phyloP scores from a whole-genome alignment of 2,329 filamentous ascomycete genomes.

The Colletotrichum sp. region DNA sequence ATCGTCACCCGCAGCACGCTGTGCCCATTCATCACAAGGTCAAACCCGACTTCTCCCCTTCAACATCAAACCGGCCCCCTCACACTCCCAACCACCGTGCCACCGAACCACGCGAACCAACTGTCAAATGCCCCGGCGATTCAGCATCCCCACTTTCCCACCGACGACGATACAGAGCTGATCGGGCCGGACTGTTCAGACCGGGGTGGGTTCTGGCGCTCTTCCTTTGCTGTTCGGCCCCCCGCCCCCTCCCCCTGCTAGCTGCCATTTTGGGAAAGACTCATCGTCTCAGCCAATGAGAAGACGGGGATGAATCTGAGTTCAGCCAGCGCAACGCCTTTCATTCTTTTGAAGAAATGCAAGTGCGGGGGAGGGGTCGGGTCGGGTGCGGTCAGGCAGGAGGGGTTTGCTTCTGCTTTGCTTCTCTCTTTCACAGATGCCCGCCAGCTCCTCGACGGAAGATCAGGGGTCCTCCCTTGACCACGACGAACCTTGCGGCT shows the following conservation, averaged over 20 bases:
- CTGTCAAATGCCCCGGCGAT: not conserved
- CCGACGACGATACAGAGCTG: not conserved
- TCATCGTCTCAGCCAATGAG: not conserved
- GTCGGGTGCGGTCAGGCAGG: not conserved
- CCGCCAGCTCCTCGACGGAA: not conserved
- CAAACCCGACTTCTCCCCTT: not conserved
- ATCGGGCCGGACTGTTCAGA: conserved; percentile 1
- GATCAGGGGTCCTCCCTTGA: conserved; percentile 2
- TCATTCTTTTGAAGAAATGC: not conserved
- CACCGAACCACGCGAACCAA: not conserved
- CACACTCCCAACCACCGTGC: not conserved
- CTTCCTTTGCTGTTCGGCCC: not conserved
- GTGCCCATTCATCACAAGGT: not conserved
- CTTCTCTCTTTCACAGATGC: not conserved
- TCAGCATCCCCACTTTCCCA: conserved; percentile 6
- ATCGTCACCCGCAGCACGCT: not conserved
- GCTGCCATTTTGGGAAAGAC: conserved; percentile 11
- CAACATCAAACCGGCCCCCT: not conserved
- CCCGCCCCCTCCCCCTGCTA: not conserved
- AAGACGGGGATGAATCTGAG: not conserved
- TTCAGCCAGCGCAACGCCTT: not conserved
- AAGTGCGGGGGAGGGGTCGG: not conserved
- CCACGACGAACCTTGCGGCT: not conserved
- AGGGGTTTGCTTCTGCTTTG: not conserved
- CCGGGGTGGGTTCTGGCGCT: conserved; percentile 2